Base-by-base conservation (phyloP, 2,329 filamentous ascomycete genomes). In the Aspergillus niger region DNA sequence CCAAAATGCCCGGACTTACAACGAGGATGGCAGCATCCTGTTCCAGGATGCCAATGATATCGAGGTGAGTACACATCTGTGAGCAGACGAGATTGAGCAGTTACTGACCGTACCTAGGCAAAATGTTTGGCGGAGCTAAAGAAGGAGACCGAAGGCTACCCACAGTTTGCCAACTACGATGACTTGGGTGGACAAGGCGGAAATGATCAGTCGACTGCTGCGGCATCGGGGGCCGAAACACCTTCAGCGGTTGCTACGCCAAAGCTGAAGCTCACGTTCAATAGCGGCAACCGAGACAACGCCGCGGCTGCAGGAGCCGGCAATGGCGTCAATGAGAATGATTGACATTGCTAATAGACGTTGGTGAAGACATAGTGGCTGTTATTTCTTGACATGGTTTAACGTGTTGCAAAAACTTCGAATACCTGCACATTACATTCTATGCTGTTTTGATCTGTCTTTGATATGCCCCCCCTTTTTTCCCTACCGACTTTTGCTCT, bases 11-110 rank as follows among this genome's bases (percentile, higher is more conserved):
- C 87, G 92, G 75, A 95, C 91, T 2, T 99, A 96, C 82, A 99
- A 99, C 72, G 96, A 99, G 77, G 95, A 98, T 73, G 91, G 89
- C 60, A 97, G 93, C 76, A 82, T 96, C 69, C 85, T 99, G 57
- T 98, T 93, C 79, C 86, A 91, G 71, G 95, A 99, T 81, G 94
- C 94, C 53, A 93, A 93, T 76, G 83, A 90, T 57, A 97, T 99
- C 77, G 91, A 97, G 85, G 92, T 96, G 81, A 81, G 88, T 79
- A 61, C 50, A 56, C 32, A 44, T 41, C 43, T 30, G 24, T 13
- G 5, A 36, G 11, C 11, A 36, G 32, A 55, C 49, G 22, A 17
- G 2, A 22, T 17, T 52, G n/a, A 26, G 43, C 20, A 32, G 20
- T 56, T 15, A 63, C 61, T 64, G 15, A 67, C 44, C 26, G 11